Evolutionary conservation across 2,329 filamentous ascomycete species (phyloP).

Genomic region (Microdochium trichocladiopsis): DNA sequence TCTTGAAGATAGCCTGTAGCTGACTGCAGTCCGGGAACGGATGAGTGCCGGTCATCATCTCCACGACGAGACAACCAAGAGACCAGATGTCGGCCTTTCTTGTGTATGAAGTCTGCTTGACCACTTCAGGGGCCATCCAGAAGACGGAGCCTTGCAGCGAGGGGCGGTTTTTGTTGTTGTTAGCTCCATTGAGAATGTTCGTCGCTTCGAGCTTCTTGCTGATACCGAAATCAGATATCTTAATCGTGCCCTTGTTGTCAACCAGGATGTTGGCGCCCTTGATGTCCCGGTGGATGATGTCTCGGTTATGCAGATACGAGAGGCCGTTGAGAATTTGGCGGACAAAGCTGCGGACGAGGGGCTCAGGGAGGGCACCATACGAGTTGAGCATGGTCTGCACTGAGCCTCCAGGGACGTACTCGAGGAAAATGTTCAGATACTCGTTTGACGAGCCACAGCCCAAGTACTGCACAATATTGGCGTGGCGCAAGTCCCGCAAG

Average conservation of each 20-base stretch:
- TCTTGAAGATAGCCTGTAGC: slow-evolving; percentile 97
- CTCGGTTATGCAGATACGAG: slow-evolving; percentile 85
- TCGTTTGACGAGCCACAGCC: slow-evolving; percentile 88
- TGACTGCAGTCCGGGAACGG: slow-evolving; percentile 97
- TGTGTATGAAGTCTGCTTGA: slow-evolving; percentile 95
- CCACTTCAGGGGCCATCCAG: slow-evolving; percentile 99
- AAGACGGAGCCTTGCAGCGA: slow-evolving; percentile 96
- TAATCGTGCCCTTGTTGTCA: slow-evolving; percentile 97
- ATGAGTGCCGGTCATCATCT: slow-evolving; percentile 98
- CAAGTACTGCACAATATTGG: slow-evolving; percentile 97
- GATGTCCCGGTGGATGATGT: slow-evolving; percentile 98
- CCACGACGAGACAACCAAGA: slow-evolving; percentile 89
- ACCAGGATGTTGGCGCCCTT: slow-evolving; percentile 98
- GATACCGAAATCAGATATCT: slow-evolving; percentile 98
- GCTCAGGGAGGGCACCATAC: slow-evolving; percentile 90
- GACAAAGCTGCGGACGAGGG: slow-evolving; percentile 91
- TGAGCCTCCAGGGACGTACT: slow-evolving; percentile 95
- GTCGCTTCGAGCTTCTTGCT: slow-evolving; percentile 94
- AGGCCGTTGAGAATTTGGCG: slow-evolving; percentile 90
- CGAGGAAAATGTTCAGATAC: slow-evolving; percentile 98
- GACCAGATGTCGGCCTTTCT: slow-evolving; percentile 99
- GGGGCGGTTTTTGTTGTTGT: slow-evolving; percentile 60
- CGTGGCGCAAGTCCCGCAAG: slow-evolving; percentile 86
- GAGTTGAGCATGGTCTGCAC: slow-evolving; percentile 98
- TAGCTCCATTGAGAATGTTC: slow-evolving; percentile 66